Evolutionary conservation across 2,329 filamentous ascomycete species (phyloP), one percentile per base, ranked within the genome.

Genomic region (Juglanconis oblonga): DNA sequence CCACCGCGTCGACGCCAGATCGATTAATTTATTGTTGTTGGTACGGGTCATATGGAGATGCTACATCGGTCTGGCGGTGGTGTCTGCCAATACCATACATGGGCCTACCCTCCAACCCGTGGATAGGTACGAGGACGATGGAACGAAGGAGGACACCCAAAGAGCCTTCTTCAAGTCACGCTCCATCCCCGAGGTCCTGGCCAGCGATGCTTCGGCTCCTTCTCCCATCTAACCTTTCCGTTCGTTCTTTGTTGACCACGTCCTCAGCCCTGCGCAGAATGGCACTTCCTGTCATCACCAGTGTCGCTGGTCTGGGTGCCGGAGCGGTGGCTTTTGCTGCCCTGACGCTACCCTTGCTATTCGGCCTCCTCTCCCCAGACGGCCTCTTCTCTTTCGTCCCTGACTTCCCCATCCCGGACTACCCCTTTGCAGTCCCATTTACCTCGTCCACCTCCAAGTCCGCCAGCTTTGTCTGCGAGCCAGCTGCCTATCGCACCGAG

Each of bases 401-500:
- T 33, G 59, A 65, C 40, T 61, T 68, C 3, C 64, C 64, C 0
- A 14, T 68, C 9, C 65, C 65, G 5, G 66, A 66, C 51, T 64
- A 64, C 45, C 54, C 66, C 1, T 54, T 70, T 13, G 36, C 51
- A 10, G 33, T 64, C n/a, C 62, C 65, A 52, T 24, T 42, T 29
- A 5, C 35, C 50, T 45, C 14, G 7, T 52, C 48, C 45, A 17
- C 3, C 3, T 45, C 35, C 10, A 9, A 42, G 4, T 10, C 5
- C 4, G 4, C 38, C n/a, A 14, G 11, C 1, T 73, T 70, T 53
- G 59, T 61, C 48, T 77, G 74, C 62, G 66, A 65, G 10, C 54
- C 67, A 1, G 71, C 74, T 24, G 59, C 66, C 13, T 79, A 78
- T 66, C 70, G 67, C 4, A 77, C 74, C 0, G 72, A 77, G 57